Base-by-base conservation (phyloP, 169 alveolate species). In the Eimeria maxima region DNA sequence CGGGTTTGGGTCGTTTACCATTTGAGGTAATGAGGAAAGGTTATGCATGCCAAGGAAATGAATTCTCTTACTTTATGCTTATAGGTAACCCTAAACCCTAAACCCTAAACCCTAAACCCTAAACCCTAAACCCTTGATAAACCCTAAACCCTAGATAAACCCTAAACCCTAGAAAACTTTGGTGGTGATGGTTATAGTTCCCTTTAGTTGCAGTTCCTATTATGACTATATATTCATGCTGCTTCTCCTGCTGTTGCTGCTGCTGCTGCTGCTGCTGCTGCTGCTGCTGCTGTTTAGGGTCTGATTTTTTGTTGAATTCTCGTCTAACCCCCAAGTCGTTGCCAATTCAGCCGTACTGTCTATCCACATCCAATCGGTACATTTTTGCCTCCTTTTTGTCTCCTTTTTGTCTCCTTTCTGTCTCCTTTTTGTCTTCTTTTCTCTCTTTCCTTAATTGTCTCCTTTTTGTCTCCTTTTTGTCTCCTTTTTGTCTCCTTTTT, bases 1-100 rank as follows among this genome's bases (percentile, higher is more conserved):
- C 99, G 65, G 99, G 99, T 5, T 95, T 99, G 84, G 99, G 99
- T 22, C 97, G 99, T 92, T 96, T 99, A 88, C 99, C 99, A 42
- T 99, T 98, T 94, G 99, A 99, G 96, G 98, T 99, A 6, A 99
- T 99, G 80, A 95, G 97, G 87, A 96, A 97, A 44, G 99, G 99
- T 5, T 99, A 98, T 96, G 97, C 98, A 83, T 98, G 99, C n/a
- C 99, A 99, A 97, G 99, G 99, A 47, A 99, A 99, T 97, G 99
- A 99, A 96, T 98, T 99, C 93, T 98, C 99, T 27, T 99, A 98
- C 97, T 99, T 98, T 96, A 99, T 99, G 99, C 98, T 99, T 10
- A 94, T 99, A 38, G 98, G 98, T 42, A 95, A 97, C 33, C 96
- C 97, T 78, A 97, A 29, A 42, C 50, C 57, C 87, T 69, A 69